Evolutionary conservation across 371 early-diverging fungal genomes (phyloP).

Genomic region (Mortierella sp.): DNA sequence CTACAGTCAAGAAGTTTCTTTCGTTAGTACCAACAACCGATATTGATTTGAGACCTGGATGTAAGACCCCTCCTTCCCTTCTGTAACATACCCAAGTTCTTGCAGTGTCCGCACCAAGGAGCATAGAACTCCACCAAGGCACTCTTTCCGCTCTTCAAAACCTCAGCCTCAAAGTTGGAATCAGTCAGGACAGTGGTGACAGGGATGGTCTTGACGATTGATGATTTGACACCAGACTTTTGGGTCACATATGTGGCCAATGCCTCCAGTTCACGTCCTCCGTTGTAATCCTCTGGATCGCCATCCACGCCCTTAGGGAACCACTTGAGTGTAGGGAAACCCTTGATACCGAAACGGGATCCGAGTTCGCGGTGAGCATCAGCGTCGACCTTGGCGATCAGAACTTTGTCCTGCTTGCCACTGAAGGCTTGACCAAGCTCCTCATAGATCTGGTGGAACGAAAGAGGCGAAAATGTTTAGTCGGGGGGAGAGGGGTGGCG

Average conservation of each 20-base stretch:
- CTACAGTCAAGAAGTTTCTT: too few relatives aligned
- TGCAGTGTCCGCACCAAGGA: slow-evolving; percentile 93
- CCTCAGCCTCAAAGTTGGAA: slow-evolving; percentile 50
- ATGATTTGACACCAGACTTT: slow-evolving; percentile 68
- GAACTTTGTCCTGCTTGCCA: slow-evolving; percentile 73
- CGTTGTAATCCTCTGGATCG: slow-evolving; percentile 80
- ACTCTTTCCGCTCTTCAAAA: slow-evolving; percentile 51
- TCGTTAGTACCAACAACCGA: too few relatives aligned
- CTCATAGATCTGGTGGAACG: slow-evolving; percentile 66
- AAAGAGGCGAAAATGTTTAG: too few relatives aligned
- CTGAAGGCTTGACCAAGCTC: slow-evolving; percentile 82
- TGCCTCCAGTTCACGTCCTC: slow-evolving; percentile 85
- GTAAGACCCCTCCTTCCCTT: too few relatives aligned
- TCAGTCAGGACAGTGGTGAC: slow-evolving; percentile 46
- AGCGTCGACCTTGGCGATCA: slow-evolving; percentile 93
- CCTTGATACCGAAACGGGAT: slow-evolving; percentile 73
- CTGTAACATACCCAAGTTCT: slow-evolving; percentile 64
- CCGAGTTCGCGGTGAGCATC: slow-evolving; percentile 86
- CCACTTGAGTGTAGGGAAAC: slow-evolving; percentile 96
- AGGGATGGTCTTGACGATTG: slow-evolving; percentile 47
- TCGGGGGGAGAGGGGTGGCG: neutral
- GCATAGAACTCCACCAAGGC: slow-evolving; percentile 85
- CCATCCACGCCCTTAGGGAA: slow-evolving; percentile 84
- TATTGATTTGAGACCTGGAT: too few relatives aligned
- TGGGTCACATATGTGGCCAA: slow-evolving; percentile 79